Evolutionary conservation across 352 stramenopile species (phyloP).

Genomic region (Pythium guiyangense): DNA sequence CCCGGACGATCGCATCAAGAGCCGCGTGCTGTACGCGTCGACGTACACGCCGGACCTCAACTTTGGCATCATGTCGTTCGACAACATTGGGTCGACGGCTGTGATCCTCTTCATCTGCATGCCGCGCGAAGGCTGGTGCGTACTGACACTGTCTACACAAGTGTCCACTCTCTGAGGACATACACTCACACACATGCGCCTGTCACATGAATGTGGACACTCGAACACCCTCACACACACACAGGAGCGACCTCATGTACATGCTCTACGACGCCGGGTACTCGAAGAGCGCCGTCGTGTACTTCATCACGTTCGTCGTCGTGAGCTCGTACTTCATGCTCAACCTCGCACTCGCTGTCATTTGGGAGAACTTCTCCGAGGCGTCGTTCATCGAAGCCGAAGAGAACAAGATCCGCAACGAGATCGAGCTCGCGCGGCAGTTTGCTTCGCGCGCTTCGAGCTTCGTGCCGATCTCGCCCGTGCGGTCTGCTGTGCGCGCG

Average conservation of each 20-base stretch:
- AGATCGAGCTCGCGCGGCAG: slow-evolving; percentile 13
- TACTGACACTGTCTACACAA: slow-evolving; percentile 13
- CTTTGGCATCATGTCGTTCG: slow-evolving; percentile 86
- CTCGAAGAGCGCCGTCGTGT: slow-evolving; percentile 46
- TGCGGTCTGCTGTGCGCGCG: slow-evolving; percentile 10
- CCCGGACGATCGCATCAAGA: slow-evolving; percentile 26
- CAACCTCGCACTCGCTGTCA: slow-evolving; percentile 87
- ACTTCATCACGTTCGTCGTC: slow-evolving; percentile 86
- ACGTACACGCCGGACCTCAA: slow-evolving; percentile 73
- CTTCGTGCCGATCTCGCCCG: slow-evolving; percentile 4
- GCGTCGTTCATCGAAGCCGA: slow-evolving; percentile 48
- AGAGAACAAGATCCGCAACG: slow-evolving; percentile 23
- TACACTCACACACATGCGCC: too few species aligned
- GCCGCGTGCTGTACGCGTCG: slow-evolving; percentile 26
- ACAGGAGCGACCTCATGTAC: slow-evolving; percentile 57
- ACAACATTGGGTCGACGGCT: slow-evolving; percentile 80
- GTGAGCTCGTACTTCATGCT: slow-evolving; percentile 90
- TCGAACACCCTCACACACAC: background rate
- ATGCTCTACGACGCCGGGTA: slow-evolving; percentile 51
- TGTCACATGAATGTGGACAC: too few species aligned
- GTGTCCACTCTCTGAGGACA: background rate
- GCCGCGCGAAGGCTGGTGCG: slow-evolving; percentile 89
- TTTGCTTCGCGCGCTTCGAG: background rate
- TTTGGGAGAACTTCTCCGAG: slow-evolving; percentile 82
- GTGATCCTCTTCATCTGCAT: slow-evolving; percentile 89